Evolutionary conservation across 1,139 yeast species (phyloP), one percentile per base, ranked within the genome.

Genomic region (Saccharomyces hybrid): DNA sequence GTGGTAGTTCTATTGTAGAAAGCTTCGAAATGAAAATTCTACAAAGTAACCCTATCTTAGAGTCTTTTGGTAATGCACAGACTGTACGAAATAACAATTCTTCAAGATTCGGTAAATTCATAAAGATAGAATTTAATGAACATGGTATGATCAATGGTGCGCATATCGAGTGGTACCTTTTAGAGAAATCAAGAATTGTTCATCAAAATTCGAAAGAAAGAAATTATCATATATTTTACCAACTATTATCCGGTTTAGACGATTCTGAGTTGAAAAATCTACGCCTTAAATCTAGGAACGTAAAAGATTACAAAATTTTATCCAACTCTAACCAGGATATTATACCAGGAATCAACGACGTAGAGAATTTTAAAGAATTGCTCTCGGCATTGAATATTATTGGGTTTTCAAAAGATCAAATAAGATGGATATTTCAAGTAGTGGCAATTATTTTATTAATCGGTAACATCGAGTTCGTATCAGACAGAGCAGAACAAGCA

Each of bases 61-160:
- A 95, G 70, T 84, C 97, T 48, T 95, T 95, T 71, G 99, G 99
- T 62, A 95, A 95, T 71, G 95, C 99, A 0, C 96, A 93, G 65
- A 95, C 99, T 0, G 89, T 90, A 30, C 82, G 95, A 61, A 95
- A 95, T 69, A 86, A 91, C 69, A 95, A 95, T 69, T 90, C 98
- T 9, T 93, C 99, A 9, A 81, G 99, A 67, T 95, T 95, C 69
- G 99, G 99, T 50, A 95, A 95, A 71, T 95, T 93, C 68, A 89
- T 95, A 59, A 86, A 93, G 64, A 88, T 95, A 57, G 90, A 83
- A 69, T 89, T 93, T 64, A 78, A 81, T 53, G 66, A 74, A 1
- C 72, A 78, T 9, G 90, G 89, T 5, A 78, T 79, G 58, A 85
- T 95, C 47, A 77, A 82, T 26, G 97, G 97, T 9, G 98, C 98